These are phyloP conservation scores for Oryza brachyantha DNA, from an alignment of 176 grass and related monocot species.

Conservation along the genomic window DNA sequence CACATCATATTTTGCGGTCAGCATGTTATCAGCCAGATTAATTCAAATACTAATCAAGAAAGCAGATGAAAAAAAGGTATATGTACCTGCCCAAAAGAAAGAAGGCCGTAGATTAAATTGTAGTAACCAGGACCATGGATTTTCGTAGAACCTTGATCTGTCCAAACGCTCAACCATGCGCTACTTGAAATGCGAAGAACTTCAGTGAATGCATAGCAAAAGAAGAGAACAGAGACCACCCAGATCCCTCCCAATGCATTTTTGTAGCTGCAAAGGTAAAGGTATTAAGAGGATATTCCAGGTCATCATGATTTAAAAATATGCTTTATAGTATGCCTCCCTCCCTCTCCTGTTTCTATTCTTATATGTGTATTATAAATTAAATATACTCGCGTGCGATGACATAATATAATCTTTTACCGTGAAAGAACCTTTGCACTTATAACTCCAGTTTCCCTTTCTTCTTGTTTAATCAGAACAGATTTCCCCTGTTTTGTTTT, in stretches of 20 bases:
- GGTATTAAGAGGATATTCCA: slow-evolving; percentile 31
- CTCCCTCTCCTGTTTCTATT: not conserved
- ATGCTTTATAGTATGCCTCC: not conserved
- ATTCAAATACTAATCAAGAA: not conserved
- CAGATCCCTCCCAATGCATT: slow-evolving; percentile 94
- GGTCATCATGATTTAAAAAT: slow-evolving; percentile 26
- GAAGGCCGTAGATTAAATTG: slow-evolving; percentile 80
- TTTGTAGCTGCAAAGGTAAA: slow-evolving; percentile 69
- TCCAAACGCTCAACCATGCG: slow-evolving; percentile 97
- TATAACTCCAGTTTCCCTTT: slow-evolving; percentile 97
- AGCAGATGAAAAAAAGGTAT: not conserved
- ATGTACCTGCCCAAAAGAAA: slow-evolving; percentile 91
- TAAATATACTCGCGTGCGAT: not conserved
- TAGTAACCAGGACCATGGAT: slow-evolving; percentile 71
- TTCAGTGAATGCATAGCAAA: slow-evolving; percentile 84
- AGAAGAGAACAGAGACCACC: slow-evolving; percentile 71
- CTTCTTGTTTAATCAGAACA: slow-evolving; percentile 95
- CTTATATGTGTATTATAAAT: not conserved
- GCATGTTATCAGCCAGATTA: not conserved
- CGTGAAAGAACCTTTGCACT: slow-evolving; percentile 86
- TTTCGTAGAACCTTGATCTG: slow-evolving; percentile 77
- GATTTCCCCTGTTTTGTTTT: slow-evolving; percentile 85
- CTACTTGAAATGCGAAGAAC: slow-evolving; percentile 91
- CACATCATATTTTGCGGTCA: slow-evolving; percentile 3
- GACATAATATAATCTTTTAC: slow-evolving; percentile 40